These are phyloP conservation scores for Neofusicoccum umdonicola DNA, from an alignment of 2,329 filamentous ascomycete species.

Conservation along the genomic window DNA sequence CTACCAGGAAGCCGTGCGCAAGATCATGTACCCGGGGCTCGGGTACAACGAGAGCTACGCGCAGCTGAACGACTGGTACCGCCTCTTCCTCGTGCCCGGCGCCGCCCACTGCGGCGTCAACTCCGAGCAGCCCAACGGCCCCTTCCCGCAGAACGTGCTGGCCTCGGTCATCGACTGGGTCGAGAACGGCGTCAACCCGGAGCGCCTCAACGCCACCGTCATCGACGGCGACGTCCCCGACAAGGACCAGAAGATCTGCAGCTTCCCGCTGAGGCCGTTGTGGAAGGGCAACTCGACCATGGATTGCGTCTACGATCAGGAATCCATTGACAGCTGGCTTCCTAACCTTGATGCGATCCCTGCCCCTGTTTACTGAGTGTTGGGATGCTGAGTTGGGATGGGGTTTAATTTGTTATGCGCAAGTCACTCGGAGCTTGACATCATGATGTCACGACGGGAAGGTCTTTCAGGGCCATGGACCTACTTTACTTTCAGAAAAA, in stretches of 20 bases:
- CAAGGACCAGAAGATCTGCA: constrained; percentile 41
- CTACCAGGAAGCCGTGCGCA: constrained; percentile 55
- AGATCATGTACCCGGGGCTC: constrained; percentile 48
- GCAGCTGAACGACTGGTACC: constrained; percentile 53
- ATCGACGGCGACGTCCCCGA: constrained; percentile 26
- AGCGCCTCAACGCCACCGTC: constrained; percentile 43
- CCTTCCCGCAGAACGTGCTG: constrained; percentile 47
- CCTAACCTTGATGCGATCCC: constrained; percentile 42
- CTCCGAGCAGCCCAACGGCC: constrained; percentile 25
- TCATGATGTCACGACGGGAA: no score
- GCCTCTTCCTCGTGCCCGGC: constrained; percentile 55
- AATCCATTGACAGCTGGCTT: constrained; percentile 40
- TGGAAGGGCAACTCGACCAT: constrained; percentile 39
- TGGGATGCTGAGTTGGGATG: no score
- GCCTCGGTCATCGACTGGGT: constrained; percentile 53
- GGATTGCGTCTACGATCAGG: constrained; percentile 40
- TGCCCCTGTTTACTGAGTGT: constrained; percentile 36
- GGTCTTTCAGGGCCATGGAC: no score
- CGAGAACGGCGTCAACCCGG: constrained; percentile 48
- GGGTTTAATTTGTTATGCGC: no score
- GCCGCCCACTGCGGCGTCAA: constrained; percentile 49
- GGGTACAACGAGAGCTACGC: constrained; percentile 39
- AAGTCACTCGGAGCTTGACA: no score
- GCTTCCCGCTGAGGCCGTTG: constrained; percentile 44
- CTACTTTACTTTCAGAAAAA: no score